Base-by-base conservation (phyloP, 73 alveolate species). In the Effrenium voratum region DNA sequence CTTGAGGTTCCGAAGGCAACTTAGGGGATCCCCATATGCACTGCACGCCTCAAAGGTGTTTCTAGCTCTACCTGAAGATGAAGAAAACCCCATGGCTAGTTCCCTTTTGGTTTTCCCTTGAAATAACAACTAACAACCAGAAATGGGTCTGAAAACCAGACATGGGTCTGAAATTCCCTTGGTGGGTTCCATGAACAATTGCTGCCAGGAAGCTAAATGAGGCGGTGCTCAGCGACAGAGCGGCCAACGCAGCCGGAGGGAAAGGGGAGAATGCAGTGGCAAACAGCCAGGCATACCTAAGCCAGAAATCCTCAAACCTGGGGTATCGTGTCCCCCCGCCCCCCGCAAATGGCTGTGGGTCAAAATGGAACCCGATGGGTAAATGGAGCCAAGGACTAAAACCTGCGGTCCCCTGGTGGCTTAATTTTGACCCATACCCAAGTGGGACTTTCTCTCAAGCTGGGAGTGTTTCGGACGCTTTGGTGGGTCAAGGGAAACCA, bases 251-350 rank as follows among this genome's bases (percentile, higher is more conserved):
- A 32, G 92, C 92, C 2, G 92, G 92, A 15, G 92, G 49, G 50
- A 82, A 82, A 26, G 92, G 92, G 22, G 92, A 47, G 36, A 82
- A 82, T 15, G 92, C n/a, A 72, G 49, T 47, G 2, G 92, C 72
- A 12, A 82, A 82, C 8, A 82, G 92, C 92, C 92, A 82, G 4
- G 52, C 49, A 36, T 82, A 82, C 92, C 92, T 82, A 26, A 16
- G 40, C 43, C 22, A 63, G 26, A 63, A 10, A 26, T 22, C 77
- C 26, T 5, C 12, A 15, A n/a, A n/a, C n/a, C n/a, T n/a, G n/a
- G n/a, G n/a, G n/a, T n/a, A n/a, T n/a, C n/a, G n/a, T n/a, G n/a
- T n/a, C n/a, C n/a, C n/a, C n/a, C n/a, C n/a, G n/a, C n/a, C 36
- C 22, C 30, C 22, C 30, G 68, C 12, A 15, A 55, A 22, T 15